Evolutionary conservation across 106 monocot species (phyloP).

Genomic region (Dendrobium chrysotoxum): DNA sequence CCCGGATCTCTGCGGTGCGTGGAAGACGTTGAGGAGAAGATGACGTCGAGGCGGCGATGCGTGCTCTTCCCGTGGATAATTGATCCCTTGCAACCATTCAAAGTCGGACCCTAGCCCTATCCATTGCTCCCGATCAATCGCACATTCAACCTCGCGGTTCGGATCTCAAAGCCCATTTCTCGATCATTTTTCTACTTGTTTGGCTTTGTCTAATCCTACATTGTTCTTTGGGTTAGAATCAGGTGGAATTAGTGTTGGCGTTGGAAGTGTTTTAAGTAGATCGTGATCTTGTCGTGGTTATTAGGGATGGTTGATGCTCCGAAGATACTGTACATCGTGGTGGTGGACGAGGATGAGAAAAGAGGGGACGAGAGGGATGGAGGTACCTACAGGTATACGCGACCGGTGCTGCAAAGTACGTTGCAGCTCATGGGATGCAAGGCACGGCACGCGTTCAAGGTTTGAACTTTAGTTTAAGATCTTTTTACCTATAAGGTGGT

Average conservation of each 20-base stretch:
- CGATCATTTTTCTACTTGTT: neutral
- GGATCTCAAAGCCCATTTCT: neutral
- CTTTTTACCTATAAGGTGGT: neutral
- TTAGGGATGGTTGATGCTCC: conserved; percentile 8
- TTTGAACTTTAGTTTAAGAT: neutral
- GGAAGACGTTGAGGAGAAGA: neutral
- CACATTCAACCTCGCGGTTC: neutral
- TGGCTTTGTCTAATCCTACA: neutral
- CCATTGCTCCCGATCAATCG: neutral
- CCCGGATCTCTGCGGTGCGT: conserved; percentile 9
- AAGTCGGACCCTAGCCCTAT: neutral
- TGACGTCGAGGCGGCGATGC: conserved; percentile 1
- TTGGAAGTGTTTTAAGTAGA: neutral
- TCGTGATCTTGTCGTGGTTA: neutral
- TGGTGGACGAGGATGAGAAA: conserved; percentile 10
- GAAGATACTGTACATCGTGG: conserved; percentile 13
- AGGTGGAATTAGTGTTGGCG: neutral
- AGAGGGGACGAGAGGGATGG: neutral
- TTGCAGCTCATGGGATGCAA: conserved; percentile 58
- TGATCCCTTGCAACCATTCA: neutral
- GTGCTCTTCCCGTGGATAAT: conserved; percentile 1
- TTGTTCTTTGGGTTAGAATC: neutral
- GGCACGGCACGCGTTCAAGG: conserved; percentile 61
- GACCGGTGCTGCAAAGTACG: conserved; percentile 44
- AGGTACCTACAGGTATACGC: conserved; percentile 42